Base-by-base conservation (phyloP, 78 protist genomes). In the Dictyostelium citrinum region DNA sequence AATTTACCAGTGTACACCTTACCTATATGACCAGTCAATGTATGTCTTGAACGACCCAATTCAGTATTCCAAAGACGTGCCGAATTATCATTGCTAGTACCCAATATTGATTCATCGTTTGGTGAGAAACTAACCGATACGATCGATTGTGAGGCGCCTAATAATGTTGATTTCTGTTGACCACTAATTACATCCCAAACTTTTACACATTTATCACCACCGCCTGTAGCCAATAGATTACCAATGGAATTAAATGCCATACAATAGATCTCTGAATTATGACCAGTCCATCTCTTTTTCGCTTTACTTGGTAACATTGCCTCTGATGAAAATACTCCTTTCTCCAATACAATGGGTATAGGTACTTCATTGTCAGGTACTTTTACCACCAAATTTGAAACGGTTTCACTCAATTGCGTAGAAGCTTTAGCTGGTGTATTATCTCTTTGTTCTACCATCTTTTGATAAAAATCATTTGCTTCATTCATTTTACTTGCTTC, bases 11-110 rank as follows among this genome's bases (percentile, higher is more conserved):
- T 72, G 41, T 83, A 81, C 11, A 97, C 96, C 39, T 95, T 97
- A 41, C 92, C 95, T 2, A 81, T 82, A 84, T 97, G 98, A 1
- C 98, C 97, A 0, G 98, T 97, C 39, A 97, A 82, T 37, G 98
- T 95, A 61, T 92, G 98, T 60, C 95, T 67, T 43, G 90, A 79
- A 27, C 95, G 33, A 20, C 92, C 97, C 37, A 78, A 29, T 12
- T 83, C 88, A 0, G 91, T 95, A 31, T 49, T 81, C 95, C 96
- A 95, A 16, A 97, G 20, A 2, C 96, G 68, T 9, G 95, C 88
- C 27, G 95, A 75, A n/a, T 84, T 80, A 90, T 97, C 97, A 79
- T 95, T 97, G 43, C 91, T 61, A 3, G 93, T 82, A 8, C 92
- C 96, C 12, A 95, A 24, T 20, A 95, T 80, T 6, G 61, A 46